A percentile compares a stretch with the other conserved stretches of the same genome.
phyloP scores from a whole-genome alignment of 2,329 filamentous ascomycete species.

The Beauveria sp. region DNA sequence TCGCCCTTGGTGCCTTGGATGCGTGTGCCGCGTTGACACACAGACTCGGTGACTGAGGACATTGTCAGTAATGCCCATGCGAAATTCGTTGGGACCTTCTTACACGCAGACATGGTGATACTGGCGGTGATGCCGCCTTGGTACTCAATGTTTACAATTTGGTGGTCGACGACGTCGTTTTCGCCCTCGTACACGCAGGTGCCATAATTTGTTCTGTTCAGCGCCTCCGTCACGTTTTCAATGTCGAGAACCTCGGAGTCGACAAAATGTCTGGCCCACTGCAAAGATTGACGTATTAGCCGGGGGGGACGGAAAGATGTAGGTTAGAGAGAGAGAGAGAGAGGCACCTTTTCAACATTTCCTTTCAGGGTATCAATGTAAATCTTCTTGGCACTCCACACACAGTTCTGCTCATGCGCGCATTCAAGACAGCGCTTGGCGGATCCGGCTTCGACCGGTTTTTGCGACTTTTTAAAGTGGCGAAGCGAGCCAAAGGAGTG shows the following conservation, averaged over 20 bases:
- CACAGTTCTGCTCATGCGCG: conserved; percentile 12
- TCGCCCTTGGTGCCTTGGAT: conserved; percentile 16
- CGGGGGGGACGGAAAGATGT: background rate
- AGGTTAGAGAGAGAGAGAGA: background rate
- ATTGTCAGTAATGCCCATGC: background rate
- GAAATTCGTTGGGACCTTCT: background rate
- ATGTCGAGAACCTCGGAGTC: conserved; percentile 13
- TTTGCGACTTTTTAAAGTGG: conserved; percentile 14
- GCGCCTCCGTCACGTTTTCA: conserved; percentile 14
- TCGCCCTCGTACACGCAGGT: conserved; percentile 14
- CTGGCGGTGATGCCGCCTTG: conserved; percentile 13
- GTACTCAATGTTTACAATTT: conserved; percentile 15
- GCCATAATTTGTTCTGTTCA: conserved; percentile 12
- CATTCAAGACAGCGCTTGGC: conserved; percentile 13
- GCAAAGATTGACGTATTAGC: background rate
- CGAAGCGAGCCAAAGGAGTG: conserved; percentile 14
- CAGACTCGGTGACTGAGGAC: conserved; percentile 12
- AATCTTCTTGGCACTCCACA: conserved; percentile 15
- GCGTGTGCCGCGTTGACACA: conserved; percentile 13
- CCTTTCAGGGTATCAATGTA: conserved; percentile 14
- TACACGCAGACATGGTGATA: conserved; percentile 16
- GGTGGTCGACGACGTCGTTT: conserved; percentile 15
- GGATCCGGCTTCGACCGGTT: conserved; percentile 9
- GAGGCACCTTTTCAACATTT: conserved; percentile 10
- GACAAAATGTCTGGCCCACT: conserved; percentile 15